phyloP scores from a whole-genome alignment of 768 basidiomycete genomes.

The Suillus weaverae region DNA sequence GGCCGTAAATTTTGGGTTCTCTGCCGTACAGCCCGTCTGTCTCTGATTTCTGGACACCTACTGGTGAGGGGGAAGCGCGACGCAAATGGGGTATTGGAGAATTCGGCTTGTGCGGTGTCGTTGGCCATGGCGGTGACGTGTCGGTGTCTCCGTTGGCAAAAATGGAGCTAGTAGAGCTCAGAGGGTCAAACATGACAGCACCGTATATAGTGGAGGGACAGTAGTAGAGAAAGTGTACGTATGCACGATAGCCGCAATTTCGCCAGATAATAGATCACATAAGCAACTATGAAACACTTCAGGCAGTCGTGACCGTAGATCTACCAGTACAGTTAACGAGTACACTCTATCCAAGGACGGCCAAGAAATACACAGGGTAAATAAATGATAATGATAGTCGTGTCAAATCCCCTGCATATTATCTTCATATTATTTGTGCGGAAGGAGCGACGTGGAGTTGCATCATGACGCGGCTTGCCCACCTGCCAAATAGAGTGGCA shows the following conservation, averaged over 20 bases:
- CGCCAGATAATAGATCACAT: neutral
- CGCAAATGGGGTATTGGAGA: slow-evolving; percentile 72
- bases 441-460: neutral
- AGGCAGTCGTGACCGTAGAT: neutral
- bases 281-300: neutral
- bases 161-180: slow-evolving; percentile 52
- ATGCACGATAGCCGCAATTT: neutral
- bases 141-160: slow-evolving; percentile 53
- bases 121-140: slow-evolving; percentile 70
- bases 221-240: neutral
- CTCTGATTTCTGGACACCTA: slow-evolving; percentile 50
- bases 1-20: slow-evolving; percentile 85
- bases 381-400: slow-evolving; percentile 1
- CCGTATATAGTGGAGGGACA: neutral
- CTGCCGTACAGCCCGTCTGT: slow-evolving; percentile 66
- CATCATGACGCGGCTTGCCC: neutral
- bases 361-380: neutral
- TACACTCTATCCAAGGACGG: neutral
- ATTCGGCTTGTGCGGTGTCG: slow-evolving; percentile 72
- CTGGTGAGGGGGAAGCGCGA: slow-evolving; percentile 51
- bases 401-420: neutral
- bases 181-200: slow-evolving; percentile 69
- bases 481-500: slow-evolving; percentile 45
- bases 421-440: neutral
- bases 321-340: neutral